Evolutionary conservation across 1,139 yeast genomes (phyloP), one percentile per base, ranked within the genome.

Genomic region (Hemisphaericaspora xylanilytica): DNA sequence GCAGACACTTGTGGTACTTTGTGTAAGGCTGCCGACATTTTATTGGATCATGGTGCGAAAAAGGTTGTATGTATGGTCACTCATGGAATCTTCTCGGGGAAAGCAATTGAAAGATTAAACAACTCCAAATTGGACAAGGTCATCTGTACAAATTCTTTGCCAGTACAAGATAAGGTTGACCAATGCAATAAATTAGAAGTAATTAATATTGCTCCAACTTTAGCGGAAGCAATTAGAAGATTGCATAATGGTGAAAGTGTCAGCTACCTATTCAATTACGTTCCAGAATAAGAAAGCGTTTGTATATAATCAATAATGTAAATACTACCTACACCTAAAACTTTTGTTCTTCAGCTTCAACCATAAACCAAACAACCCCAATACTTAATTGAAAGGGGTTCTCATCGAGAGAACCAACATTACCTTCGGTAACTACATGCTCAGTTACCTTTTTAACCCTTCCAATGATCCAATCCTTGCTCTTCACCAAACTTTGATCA

Each of bases 1-100:
- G 90, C 90, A 17, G 92, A 85, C 55, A 85, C 92, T 4, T 84
- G 92, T 63, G 92, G 92, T 34, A 84, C 92, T 3, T 65, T 84
- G 46, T 84, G 83, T 47, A 84, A 84, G 54, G 92, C 92, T 1
- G 83, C 88, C 7, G 86, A 82, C 42, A 76, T 84, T 30, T 65
- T 79, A 41, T 59, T 73, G 42, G 72, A 65, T 6, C 74, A 75
- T 40, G 82, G 85, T 28, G 92, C 92, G n/a, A 73, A 78, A 44
- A 78, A 80, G 50, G 92, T 84, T 28, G 74, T 83, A 45, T 87
- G 90, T 3, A 80, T 85, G 45, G 89, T 84, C 3, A 84, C 90
- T 0, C 92, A 84, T 55, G 94, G 94, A 36, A 81, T 85, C 28
- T 81, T 85, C 55, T 80, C 87, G 24, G 85, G 86, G 22, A 71